phyloP scores from a whole-genome alignment of 1,284 basidiomycete species.

The Abortiporus biennis region DNA sequence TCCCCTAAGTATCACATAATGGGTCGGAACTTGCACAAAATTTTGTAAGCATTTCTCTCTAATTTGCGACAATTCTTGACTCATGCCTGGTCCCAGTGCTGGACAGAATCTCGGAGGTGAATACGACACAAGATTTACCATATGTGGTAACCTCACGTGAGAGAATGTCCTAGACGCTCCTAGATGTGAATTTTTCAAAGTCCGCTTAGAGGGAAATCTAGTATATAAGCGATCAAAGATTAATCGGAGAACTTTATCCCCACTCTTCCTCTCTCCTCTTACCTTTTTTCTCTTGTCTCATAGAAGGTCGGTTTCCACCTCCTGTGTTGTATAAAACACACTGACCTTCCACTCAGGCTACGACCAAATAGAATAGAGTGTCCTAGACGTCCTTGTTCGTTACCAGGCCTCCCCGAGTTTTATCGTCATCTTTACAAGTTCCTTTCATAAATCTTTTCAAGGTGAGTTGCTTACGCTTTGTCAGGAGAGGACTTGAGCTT shows the following conservation, averaged over 20 bases:
- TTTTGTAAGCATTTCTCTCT: too few relatives aligned
- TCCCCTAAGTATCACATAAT: too few relatives aligned
- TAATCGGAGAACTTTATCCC: slow-evolving; percentile 17
- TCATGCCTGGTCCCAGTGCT: too few relatives aligned
- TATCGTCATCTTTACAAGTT: slow-evolving; percentile 23
- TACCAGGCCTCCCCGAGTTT: slow-evolving; percentile 26
- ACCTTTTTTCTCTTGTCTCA: slow-evolving; percentile 33
- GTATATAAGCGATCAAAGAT: slow-evolving; percentile 22
- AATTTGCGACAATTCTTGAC: too few relatives aligned
- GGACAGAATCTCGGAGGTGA: too few relatives aligned
- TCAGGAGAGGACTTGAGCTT: too few relatives aligned
- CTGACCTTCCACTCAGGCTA: slow-evolving; percentile 16
- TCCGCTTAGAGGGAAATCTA: slow-evolving; percentile 15
- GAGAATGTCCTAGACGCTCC: too few relatives aligned
- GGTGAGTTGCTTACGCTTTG: slow-evolving; percentile 15
- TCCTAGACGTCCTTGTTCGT: slow-evolving; percentile 28
- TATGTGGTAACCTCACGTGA: neutral
- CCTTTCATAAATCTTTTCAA: slow-evolving; percentile 21
- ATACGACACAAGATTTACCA: neutral
- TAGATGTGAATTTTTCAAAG: slow-evolving; percentile 26
- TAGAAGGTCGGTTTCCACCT: slow-evolving; percentile 36
- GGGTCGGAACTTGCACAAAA: too few relatives aligned
- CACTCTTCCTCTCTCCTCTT: slow-evolving; percentile 27
- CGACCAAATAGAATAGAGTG: slow-evolving; percentile 31
- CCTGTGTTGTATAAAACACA: slow-evolving; percentile 13